Percentiles rank a stretch among this genome's conserved stretches.
Evolutionary conservation across 371 early-diverging fungal genomes (phyloP).

Genomic region (Mortierella sp.): DNA sequence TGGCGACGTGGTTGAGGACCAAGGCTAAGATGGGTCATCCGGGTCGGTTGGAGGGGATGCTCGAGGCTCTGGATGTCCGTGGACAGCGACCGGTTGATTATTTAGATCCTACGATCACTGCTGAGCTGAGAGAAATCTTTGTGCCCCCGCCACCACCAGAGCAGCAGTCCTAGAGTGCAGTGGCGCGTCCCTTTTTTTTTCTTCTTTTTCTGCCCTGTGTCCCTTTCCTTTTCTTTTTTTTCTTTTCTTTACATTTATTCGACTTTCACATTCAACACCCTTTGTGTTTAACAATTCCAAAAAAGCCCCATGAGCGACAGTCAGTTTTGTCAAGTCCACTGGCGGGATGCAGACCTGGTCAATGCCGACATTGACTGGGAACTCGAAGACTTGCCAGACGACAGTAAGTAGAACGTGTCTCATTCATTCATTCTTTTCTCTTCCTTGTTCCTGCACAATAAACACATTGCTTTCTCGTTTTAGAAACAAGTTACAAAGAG

Average conservation of each 20-base stretch:
- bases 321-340: slow-evolving; percentile 46
- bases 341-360: slow-evolving; percentile 49
- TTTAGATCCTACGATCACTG: background rate
- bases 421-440: background rate
- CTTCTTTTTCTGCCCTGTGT: background rate
- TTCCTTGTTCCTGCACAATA: background rate
- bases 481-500: no score
- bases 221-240: background rate
- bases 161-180: background rate
- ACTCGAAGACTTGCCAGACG: slow-evolving; percentile 39
- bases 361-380: slow-evolving; percentile 46
- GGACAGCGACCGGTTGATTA: slow-evolving; percentile 23
- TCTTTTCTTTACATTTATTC: background rate
- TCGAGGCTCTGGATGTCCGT: slow-evolving; percentile 20
- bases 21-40: slow-evolving; percentile 11
- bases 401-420: slow-evolving; percentile 17
- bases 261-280: background rate
- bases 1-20: slow-evolving; percentile 32
- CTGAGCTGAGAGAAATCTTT: background rate
- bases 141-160: background rate
- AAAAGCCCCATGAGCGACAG: slow-evolving; percentile 50
- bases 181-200: background rate
- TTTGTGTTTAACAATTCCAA: background rate
- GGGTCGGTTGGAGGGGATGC: slow-evolving; percentile 21
- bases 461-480: no score